Evolutionary conservation across 257 asterid species (phyloP).

Genomic region (Solanum medicagineum): DNA sequence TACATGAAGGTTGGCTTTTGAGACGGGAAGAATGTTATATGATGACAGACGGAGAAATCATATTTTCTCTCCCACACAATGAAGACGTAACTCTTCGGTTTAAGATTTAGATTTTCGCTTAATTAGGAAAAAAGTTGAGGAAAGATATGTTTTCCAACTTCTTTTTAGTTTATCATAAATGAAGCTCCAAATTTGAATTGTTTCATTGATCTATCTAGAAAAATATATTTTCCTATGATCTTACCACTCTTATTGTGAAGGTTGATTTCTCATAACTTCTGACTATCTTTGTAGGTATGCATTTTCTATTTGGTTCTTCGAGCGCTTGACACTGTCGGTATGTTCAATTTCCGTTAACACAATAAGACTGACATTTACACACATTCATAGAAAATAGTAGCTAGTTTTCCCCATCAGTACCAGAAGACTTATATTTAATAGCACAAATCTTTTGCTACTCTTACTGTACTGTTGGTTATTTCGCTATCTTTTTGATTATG

Average conservation of each 20-base stretch:
- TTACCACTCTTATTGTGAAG: not conserved
- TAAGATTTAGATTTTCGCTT: not conserved
- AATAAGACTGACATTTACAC: not conserved
- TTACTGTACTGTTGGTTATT: not conserved
- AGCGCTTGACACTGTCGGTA: conserved; percentile 97
- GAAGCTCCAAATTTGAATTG: not conserved
- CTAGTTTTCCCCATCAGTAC: not conserved
- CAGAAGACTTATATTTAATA: not conserved
- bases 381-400: not conserved
- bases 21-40: not conserved
- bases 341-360: conserved; percentile 8
- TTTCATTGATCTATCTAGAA: not conserved
- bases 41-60: not conserved
- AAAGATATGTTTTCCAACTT: not conserved
- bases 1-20: not conserved
- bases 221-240: not conserved
- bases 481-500: not conserved
- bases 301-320: conserved; percentile 96
- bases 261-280: not conserved
- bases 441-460: not conserved
- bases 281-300: conserved; percentile 55
- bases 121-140: not conserved
- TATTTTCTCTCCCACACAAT: not conserved
- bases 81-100: not conserved
- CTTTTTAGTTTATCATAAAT: not conserved